Evolutionary conservation across 352 stramenopile species (phyloP).

Genomic region (Globisporangium radiosum): DNA sequence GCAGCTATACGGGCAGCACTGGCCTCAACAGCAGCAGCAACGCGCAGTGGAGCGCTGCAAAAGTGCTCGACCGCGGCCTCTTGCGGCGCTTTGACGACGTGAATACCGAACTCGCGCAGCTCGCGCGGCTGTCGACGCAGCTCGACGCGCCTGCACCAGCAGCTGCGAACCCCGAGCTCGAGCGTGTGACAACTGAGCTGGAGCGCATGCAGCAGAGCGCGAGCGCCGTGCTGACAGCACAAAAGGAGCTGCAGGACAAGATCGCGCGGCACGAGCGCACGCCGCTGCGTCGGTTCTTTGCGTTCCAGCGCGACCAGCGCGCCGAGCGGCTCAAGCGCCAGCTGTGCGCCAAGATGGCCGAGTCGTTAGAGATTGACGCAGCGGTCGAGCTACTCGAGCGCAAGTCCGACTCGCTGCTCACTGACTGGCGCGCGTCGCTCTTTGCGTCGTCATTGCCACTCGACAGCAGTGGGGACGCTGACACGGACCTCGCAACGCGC

Average conservation of each 20-base stretch:
- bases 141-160: conserved; percentile 1
- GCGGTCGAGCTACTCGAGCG: conserved; percentile 54
- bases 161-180: conserved; percentile 19
- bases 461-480: conserved; percentile 1
- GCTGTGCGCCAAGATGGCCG: conserved; percentile 47
- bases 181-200: conserved; percentile 34
- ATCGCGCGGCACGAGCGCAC: conserved; percentile 61
- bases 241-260: conserved; percentile 60
- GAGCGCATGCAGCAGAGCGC: conserved; percentile 32
- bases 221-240: conserved; percentile 31
- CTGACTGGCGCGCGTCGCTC: conserved; percentile 35
- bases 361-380: conserved; percentile 39
- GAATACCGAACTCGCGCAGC: conserved; percentile 32
- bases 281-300: conserved; percentile 47
- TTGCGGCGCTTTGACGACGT: conserved; percentile 57
- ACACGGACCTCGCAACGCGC: conserved; percentile 23
- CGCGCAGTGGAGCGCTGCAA: conserved; percentile 4
- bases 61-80: conserved; percentile 42
- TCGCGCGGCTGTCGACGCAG: conserved; percentile 28
- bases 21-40: not conserved
- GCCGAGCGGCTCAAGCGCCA: conserved; percentile 47
- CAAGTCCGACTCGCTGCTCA: conserved; percentile 39
- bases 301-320: conserved; percentile 42
- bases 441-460: conserved; percentile 9
- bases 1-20: conserved; percentile 4